phyloP scores from a whole-genome alignment of 140 eudicot species.

The Senecio squalidus region DNA sequence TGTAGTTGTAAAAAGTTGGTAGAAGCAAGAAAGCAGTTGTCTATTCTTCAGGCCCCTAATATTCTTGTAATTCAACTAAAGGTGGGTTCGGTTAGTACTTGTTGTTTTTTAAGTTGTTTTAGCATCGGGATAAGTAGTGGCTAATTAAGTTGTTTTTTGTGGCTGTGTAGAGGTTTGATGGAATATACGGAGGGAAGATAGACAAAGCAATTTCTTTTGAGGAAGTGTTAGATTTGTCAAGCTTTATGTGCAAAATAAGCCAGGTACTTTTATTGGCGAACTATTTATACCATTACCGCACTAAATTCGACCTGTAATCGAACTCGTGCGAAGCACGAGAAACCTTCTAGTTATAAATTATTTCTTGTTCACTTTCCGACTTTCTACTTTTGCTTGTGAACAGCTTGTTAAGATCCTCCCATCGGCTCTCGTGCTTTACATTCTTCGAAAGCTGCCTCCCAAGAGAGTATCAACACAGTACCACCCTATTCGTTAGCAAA shows the following conservation, averaged over 20 bases:
- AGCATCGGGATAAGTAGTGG: constrained; percentile 8
- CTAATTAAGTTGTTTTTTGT: constrained; percentile 11
- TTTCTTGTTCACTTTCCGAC: too few relatives aligned
- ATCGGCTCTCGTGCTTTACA: too few relatives aligned
- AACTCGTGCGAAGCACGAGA: too few relatives aligned
- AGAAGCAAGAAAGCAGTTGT: constrained; percentile 94
- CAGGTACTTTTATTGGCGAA: too few relatives aligned
- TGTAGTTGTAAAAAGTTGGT: constrained; percentile 91
- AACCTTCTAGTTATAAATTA: too few relatives aligned
- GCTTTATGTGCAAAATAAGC: constrained; percentile 90
- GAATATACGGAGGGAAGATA: constrained; percentile 87
- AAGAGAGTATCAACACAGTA: too few relatives aligned
- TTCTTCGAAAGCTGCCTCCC: too few relatives aligned
- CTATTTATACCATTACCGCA: too few relatives aligned
- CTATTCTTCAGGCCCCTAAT: constrained; percentile 90
- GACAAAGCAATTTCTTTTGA: constrained; percentile 84
- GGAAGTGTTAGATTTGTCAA: constrained; percentile 77
- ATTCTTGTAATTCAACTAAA: constrained; percentile 92
- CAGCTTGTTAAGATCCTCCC: too few relatives aligned
- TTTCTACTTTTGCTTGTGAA: too few relatives aligned
- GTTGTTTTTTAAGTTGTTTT: constrained; percentile 2
- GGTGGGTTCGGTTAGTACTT: constrained; percentile 34
- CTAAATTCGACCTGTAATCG: too few relatives aligned
- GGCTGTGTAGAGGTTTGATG: constrained; percentile 80
- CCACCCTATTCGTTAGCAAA: too few relatives aligned